A percentile compares a stretch with the other conserved stretches of the same genome.
These are phyloP conservation scores for Rhizophagus clarus DNA, from an alignment of 192 early-diverging fungal species.

Conservation along the genomic window DNA sequence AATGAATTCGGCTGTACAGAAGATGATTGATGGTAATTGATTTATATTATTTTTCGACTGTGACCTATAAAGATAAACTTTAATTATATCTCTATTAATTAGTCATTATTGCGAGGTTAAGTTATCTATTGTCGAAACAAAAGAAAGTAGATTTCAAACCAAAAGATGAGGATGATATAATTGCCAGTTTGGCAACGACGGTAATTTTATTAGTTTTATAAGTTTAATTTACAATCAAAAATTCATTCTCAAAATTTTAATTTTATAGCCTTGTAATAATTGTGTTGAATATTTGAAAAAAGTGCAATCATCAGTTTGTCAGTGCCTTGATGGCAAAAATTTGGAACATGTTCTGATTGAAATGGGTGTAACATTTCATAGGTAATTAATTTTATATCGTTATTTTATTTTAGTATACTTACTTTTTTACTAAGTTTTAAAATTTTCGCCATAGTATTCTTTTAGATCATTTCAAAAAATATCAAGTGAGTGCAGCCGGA, in stretches of 20 bases:
- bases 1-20: slow-evolving; percentile 77
- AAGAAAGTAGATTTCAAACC: slow-evolving; percentile 90
- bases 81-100: slow-evolving; percentile 31
- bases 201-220: slow-evolving; percentile 28
- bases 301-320: slow-evolving; percentile 59
- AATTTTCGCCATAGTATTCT: slow-evolving; percentile 62
- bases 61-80: too few relatives aligned
- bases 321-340: slow-evolving; percentile 75
- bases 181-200: slow-evolving; percentile 66
- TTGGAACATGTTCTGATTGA: slow-evolving; percentile 75
- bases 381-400: slow-evolving; percentile 48
- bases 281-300: slow-evolving; percentile 76
- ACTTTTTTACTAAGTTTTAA: neutral
- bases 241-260: neutral
- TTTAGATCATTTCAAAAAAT: slow-evolving; percentile 93
- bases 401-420: neutral
- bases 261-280: slow-evolving; percentile 73
- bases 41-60: neutral
- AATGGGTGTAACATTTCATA: slow-evolving; percentile 79
- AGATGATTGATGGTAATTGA: slow-evolving; percentile 65
- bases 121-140: slow-evolving; percentile 70
- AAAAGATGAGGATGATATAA: slow-evolving; percentile 80
- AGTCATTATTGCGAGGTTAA: slow-evolving; percentile 75
- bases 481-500: slow-evolving; percentile 79
- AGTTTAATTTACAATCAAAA: neutral